phyloP scores from a whole-genome alignment of 1,139 yeast genomes.

The Pichia sp. region DNA sequence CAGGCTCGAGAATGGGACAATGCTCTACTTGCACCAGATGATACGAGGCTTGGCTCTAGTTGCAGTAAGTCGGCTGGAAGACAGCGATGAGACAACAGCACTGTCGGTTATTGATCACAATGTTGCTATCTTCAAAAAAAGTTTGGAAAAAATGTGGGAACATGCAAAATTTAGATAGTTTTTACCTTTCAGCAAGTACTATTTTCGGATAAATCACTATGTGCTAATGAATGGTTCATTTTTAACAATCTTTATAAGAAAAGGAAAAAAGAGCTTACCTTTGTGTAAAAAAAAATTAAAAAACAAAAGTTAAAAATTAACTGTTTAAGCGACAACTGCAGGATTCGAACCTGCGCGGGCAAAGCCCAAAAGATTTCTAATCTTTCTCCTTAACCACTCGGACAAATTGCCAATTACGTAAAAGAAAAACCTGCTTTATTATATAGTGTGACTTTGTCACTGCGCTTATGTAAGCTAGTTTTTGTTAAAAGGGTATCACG shows the following conservation, averaged over 20 bases:
- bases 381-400: conserved; percentile 41
- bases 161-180: conserved; percentile 10
- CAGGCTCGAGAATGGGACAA: conserved; percentile 73
- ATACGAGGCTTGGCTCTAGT: conserved; percentile 89
- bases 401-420: conserved; percentile 29
- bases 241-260: no score
- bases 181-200: no score
- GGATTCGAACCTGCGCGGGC: conserved; percentile 42
- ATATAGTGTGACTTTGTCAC: background rate
- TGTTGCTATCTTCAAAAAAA: conserved; percentile 73
- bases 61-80: conserved; percentile 68
- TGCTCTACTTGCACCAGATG: conserved; percentile 83
- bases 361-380: conserved; percentile 40
- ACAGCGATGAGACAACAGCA: conserved; percentile 39
- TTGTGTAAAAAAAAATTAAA: no score
- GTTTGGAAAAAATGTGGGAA: conserved; percentile 75
- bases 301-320: background rate
- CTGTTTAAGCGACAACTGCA: conserved; percentile 33
- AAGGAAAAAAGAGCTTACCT: no score
- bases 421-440: background rate
- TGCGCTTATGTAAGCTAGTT: background rate
- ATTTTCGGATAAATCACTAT: no score
- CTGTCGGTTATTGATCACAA: conserved; percentile 85
- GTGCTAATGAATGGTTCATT: no score
- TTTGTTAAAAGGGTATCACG: no score